A percentile compares a stretch with the other conserved stretches of the same genome.
These are phyloP conservation scores for Phaffia australis DNA, from an alignment of 768 basidiomycete genomes.

Conservation along the genomic window DNA sequence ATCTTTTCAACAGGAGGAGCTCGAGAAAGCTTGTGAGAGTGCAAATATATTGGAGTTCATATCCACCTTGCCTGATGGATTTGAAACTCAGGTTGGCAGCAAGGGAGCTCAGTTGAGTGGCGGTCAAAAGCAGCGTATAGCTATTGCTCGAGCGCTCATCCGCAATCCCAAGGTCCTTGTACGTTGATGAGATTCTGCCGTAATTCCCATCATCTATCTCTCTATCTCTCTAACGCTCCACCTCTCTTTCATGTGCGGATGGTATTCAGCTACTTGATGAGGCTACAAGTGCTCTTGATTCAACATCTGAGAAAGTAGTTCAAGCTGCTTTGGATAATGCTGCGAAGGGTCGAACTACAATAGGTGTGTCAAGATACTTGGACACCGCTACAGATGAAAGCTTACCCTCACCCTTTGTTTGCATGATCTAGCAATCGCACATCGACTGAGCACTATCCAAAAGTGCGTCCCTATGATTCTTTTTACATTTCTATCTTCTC, in stretches of 20 bases:
- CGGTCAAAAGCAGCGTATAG: conserved; percentile 37
- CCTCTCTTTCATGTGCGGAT: too few species aligned
- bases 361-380: too few species aligned
- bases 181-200: too few species aligned
- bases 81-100: conserved; percentile 21
- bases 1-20: conserved; percentile 40
- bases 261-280: conserved; percentile 25
- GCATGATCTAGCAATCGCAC: conserved; percentile 91
- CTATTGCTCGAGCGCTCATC: conserved; percentile 44
- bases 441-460: conserved; percentile 84
- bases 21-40: conserved; percentile 39
- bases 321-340: conserved; percentile 64
- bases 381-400: too few species aligned
- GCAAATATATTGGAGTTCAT: conserved; percentile 29
- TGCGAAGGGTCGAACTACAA: conserved; percentile 66
- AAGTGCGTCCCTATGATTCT: too few species aligned
- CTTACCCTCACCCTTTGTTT: too few species aligned
- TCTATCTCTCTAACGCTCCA: too few species aligned
- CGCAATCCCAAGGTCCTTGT: conserved; percentile 34
- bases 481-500: too few species aligned
- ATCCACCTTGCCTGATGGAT: conserved; percentile 11
- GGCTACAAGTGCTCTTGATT: conserved; percentile 23
- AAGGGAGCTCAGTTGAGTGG: conserved; percentile 19
- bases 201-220: too few species aligned
- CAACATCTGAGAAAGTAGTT: conserved; percentile 22